Conservation (phyloP, 306 rosid species). For the Fagus sylvatica region DNA sequence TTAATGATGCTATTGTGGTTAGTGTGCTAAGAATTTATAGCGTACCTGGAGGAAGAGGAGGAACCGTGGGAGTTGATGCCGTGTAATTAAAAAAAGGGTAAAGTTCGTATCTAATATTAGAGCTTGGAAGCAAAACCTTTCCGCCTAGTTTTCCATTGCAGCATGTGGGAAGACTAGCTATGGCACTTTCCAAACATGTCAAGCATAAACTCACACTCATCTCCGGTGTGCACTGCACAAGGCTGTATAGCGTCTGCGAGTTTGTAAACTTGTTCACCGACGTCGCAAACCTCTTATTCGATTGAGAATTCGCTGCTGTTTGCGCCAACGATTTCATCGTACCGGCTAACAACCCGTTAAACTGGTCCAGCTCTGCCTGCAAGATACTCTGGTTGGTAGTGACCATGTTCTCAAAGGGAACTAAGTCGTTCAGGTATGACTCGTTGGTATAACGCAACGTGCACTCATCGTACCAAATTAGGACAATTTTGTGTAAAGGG, state of each 20-base stretch:
- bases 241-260: constrained; percentile 27
- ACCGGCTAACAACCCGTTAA: constrained; percentile 36
- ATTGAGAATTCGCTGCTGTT: constrained; percentile 24
- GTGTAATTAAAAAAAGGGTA: constrained; percentile 34
- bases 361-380: constrained; percentile 13
- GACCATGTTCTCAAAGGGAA: background rate
- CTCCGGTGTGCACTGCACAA: constrained; percentile 44
- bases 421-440: background rate
- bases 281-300: constrained; percentile 36
- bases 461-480: constrained; percentile 41
- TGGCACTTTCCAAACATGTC: constrained; percentile 44
- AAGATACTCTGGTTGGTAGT: background rate
- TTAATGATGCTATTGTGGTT: background rate
- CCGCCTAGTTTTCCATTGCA: constrained; percentile 38
- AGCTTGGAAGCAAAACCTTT: constrained; percentile 29
- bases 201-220: constrained; percentile 18
- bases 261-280: constrained; percentile 35
- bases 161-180: constrained; percentile 43
- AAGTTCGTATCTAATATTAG: constrained; percentile 39
- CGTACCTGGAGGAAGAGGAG: background rate
- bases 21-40: too few relatives aligned
- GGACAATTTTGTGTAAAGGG: constrained; percentile 1
- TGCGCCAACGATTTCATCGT: constrained; percentile 16
- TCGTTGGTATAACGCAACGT: constrained; percentile 23
- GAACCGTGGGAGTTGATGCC: background rate